These are phyloP conservation scores for Camillea tinctor DNA, from an alignment of 2,329 filamentous ascomycete species.

Conservation along the genomic window DNA sequence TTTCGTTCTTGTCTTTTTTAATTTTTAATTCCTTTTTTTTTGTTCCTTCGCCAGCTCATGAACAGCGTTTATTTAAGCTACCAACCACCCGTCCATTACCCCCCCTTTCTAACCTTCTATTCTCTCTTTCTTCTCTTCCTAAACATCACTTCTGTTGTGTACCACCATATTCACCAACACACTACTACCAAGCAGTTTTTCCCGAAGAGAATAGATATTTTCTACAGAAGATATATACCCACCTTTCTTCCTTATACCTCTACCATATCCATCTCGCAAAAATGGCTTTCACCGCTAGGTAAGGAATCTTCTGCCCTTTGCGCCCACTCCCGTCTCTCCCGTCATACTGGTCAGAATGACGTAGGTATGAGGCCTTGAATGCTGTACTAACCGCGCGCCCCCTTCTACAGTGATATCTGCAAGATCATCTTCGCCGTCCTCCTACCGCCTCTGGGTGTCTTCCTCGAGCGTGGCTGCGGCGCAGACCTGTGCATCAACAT, in stretches of 20 bases:
- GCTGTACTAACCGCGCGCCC: not conserved
- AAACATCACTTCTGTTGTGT: not conserved
- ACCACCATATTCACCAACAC: not conserved
- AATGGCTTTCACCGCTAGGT: conserved; percentile 62
- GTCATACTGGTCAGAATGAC: not conserved
- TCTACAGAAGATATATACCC: not conserved
- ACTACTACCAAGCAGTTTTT: not conserved
- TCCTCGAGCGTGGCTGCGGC: conserved; percentile 77
- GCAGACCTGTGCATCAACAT: conserved; percentile 79
- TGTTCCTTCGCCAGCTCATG: not conserved
- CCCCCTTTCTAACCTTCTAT: not conserved
- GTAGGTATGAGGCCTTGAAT: no score
- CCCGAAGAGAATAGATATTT: not conserved
- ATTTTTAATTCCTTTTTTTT: not conserved
- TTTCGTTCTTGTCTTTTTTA: not conserved
- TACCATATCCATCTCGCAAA: conserved; percentile 1
- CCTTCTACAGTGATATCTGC: conserved; percentile 51
- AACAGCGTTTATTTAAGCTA: not conserved
- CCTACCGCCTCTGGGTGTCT: conserved; percentile 76
- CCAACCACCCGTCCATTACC: not conserved
- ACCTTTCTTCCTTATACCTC: not conserved
- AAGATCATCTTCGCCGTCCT: conserved; percentile 75
- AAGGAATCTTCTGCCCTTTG: conserved; percentile 28
- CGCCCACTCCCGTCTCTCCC: not conserved
- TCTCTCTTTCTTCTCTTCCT: not conserved